These are phyloP conservation scores for Cardamine resedifolia DNA, from an alignment of 345 rosid genomes.

Conservation along the genomic window DNA sequence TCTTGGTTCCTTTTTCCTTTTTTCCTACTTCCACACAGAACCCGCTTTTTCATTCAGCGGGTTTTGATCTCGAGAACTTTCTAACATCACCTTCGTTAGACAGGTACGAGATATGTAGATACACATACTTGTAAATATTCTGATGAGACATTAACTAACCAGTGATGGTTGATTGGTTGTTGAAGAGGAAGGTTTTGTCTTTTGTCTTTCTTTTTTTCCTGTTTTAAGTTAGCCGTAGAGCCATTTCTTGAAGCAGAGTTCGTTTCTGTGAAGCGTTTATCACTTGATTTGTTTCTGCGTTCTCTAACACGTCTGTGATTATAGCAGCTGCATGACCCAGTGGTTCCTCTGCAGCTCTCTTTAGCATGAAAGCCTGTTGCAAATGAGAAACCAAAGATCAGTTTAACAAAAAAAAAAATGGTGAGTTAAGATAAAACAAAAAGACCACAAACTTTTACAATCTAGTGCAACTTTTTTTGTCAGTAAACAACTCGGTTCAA, in stretches of 20 bases:
- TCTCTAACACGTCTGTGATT: conserved; percentile 85
- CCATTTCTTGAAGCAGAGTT: conserved; percentile 96
- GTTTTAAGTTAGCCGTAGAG: conserved; percentile 67
- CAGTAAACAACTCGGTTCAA: background rate
- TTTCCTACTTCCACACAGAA: conserved; percentile 29
- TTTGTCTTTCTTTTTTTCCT: background rate
- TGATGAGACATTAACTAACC: conserved; percentile 9
- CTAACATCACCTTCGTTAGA: background rate
- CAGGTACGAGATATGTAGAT: conserved; percentile 12
- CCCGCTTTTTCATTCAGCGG: conserved; percentile 11
- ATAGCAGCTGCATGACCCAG: conserved; percentile 96
- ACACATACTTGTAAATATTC: background rate
- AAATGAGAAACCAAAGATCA: conserved; percentile 1
- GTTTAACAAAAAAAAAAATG: background rate
- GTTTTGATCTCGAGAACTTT: background rate
- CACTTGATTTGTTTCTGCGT: conserved; percentile 78
- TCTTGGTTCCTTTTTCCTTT: conserved; percentile 8
- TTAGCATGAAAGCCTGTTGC: conserved; percentile 91
- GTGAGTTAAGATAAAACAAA: background rate
- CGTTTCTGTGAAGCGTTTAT: conserved; percentile 89
- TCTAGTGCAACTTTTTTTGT: background rate
- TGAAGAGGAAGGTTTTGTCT: conserved; percentile 21
- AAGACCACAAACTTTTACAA: background rate
- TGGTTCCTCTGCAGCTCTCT: conserved; percentile 84
- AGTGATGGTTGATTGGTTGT: conserved; percentile 18